A percentile compares a stretch with the other conserved stretches of the same genome.
phyloP scores from a whole-genome alignment of 2,329 filamentous ascomycete species.

The Calycina herbarum region DNA sequence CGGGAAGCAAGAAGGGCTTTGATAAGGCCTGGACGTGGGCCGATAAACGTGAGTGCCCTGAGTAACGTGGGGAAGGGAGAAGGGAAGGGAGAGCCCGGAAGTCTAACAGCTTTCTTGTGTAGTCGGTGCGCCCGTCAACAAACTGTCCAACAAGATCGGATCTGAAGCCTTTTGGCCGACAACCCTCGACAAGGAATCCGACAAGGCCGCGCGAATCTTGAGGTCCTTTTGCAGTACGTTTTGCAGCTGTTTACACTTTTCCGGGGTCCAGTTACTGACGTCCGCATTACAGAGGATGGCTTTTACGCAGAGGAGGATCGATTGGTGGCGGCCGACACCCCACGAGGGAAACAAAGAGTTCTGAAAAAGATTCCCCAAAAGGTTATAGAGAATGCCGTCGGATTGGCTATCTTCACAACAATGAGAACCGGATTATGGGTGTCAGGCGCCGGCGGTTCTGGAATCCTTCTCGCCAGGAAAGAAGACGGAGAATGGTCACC shows the following conservation, averaged over 20 bases:
- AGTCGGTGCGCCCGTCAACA: constrained; percentile 72
- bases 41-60: constrained; percentile 54
- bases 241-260: constrained; percentile 26
- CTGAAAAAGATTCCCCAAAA: constrained; percentile 80
- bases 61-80: background rate
- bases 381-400: constrained; percentile 86
- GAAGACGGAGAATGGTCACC: constrained; percentile 89
- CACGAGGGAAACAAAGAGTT: constrained; percentile 57
- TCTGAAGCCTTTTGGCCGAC: constrained; percentile 84
- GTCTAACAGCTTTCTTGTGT: constrained; percentile 31
- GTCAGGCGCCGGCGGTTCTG: constrained; percentile 86
- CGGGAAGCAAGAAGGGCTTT: constrained; percentile 63
- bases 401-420: constrained; percentile 89
- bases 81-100: constrained; percentile 15
- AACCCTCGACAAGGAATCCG: constrained; percentile 81
- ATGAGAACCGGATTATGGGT: constrained; percentile 94
- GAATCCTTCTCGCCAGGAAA: constrained; percentile 79
- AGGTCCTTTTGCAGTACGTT: constrained; percentile 83
- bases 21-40: constrained; percentile 69
- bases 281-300: constrained; percentile 55
- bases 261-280: constrained; percentile 15
- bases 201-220: constrained; percentile 86
- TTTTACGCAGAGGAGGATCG: constrained; percentile 60
- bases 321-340: constrained; percentile 34
- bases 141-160: constrained; percentile 77